Evolutionary conservation across 371 early-diverging fungal species (phyloP).

Genomic region (Lichtheimia corymbifera): DNA sequence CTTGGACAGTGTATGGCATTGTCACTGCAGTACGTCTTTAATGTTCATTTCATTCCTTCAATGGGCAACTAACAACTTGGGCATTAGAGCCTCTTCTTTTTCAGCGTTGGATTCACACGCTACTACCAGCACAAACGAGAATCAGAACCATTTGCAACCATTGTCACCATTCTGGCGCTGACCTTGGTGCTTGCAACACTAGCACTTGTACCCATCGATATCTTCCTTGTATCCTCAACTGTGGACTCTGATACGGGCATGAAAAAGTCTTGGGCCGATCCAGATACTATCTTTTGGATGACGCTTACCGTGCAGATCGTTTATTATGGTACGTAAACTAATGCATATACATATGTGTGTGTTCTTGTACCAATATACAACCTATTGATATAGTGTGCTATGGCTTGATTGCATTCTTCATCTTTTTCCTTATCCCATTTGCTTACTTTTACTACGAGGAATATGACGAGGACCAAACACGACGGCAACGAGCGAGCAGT

Average conservation of each 20-base stretch:
- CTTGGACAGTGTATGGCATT: constrained; percentile 20
- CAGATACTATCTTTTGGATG: constrained; percentile 48
- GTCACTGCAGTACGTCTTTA: constrained; percentile 5
- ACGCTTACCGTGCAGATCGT: constrained; percentile 46
- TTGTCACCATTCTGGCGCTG: constrained; percentile 51
- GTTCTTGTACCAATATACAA: neutral
- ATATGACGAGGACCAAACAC: constrained; percentile 45
- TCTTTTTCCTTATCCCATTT: constrained; percentile 60
- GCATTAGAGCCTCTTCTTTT: constrained; percentile 41
- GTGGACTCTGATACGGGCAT: constrained; percentile 59
- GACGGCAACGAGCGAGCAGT: constrained; percentile 32
- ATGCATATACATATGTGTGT: too few species aligned
- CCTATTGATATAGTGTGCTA: constrained; percentile 43
- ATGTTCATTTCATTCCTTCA: neutral
- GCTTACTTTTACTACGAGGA: constrained; percentile 71
- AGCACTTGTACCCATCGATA: constrained; percentile 66
- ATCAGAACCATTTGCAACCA: constrained; percentile 56
- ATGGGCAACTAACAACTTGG: neutral
- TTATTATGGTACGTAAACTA: constrained; percentile 53
- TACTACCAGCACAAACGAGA: constrained; percentile 59
- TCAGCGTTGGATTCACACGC: constrained; percentile 53
- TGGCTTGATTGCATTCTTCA: constrained; percentile 50
- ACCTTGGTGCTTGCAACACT: constrained; percentile 55
- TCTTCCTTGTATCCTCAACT: constrained; percentile 66
- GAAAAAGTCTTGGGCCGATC: constrained; percentile 67